A percentile compares a stretch with the other conserved stretches of the same genome.
These are phyloP conservation scores for Thelonectria rubi DNA, from an alignment of 2,329 filamentous ascomycete species.

Conservation along the genomic window DNA sequence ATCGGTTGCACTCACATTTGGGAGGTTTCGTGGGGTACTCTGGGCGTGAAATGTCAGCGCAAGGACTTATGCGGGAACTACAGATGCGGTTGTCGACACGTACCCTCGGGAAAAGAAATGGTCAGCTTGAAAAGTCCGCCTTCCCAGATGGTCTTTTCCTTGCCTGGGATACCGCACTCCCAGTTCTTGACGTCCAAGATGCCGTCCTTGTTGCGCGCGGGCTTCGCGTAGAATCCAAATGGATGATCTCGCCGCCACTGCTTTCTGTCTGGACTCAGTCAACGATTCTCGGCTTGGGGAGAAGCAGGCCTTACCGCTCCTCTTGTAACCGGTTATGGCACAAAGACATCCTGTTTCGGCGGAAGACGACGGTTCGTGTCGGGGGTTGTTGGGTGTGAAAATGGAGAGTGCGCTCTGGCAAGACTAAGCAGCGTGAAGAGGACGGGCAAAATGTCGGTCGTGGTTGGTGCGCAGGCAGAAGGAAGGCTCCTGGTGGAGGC, in stretches of 20 bases:
- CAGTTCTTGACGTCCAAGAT: constrained; percentile 92
- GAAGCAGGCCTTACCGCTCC: constrained; percentile 71
- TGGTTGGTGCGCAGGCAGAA: constrained; percentile 11
- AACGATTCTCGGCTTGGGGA: not conserved
- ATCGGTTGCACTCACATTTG: constrained; percentile 76
- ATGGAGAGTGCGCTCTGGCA: constrained; percentile 14
- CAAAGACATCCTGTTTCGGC: constrained; percentile 72
- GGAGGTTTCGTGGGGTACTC: constrained; percentile 99
- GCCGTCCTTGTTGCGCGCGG: constrained; percentile 79
- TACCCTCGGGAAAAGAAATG: constrained; percentile 92
- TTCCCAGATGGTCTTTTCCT: constrained; percentile 97
- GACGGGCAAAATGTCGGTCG: constrained; percentile 17
- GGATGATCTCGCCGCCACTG: constrained; percentile 98
- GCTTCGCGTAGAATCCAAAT: constrained; percentile 96
- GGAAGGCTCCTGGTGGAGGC: not conserved
- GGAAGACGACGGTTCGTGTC: constrained; percentile 4
- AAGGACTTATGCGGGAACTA: constrained; percentile 11
- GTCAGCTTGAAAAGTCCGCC: constrained; percentile 96
- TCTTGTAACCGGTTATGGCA: constrained; percentile 89
- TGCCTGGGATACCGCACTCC: constrained; percentile 97
- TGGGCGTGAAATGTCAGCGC: constrained; percentile 49
- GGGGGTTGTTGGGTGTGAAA: constrained; percentile 7
- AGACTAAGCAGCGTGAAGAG: constrained; percentile 22
- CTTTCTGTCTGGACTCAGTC: constrained; percentile 67
- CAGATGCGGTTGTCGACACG: constrained; percentile 43